These are phyloP conservation scores for Kwoniella sp. DNA, from an alignment of 768 basidiomycete genomes.

Conservation along the genomic window DNA sequence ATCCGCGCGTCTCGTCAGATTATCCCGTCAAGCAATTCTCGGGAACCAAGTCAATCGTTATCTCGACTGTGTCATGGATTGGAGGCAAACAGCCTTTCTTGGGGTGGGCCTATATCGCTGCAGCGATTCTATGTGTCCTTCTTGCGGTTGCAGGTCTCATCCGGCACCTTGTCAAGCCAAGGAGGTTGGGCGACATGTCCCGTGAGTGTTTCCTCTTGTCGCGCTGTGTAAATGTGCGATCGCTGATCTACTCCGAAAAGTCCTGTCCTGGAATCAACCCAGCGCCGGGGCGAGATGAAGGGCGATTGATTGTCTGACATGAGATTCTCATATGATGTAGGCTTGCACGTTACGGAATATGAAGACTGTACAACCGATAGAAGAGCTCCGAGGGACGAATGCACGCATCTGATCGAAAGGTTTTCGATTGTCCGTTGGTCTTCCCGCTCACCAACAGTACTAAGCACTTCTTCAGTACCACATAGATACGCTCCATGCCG, in stretches of 20 bases:
- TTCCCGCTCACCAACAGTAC: too few relatives aligned
- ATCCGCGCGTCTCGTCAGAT: too few relatives aligned
- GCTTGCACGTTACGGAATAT: too few relatives aligned
- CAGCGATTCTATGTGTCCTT: slow-evolving; percentile 77
- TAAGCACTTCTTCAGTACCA: slow-evolving; percentile 41
- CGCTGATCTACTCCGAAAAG: slow-evolving; percentile 15
- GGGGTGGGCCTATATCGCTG: slow-evolving; percentile 94
- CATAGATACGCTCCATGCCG: slow-evolving; percentile 47
- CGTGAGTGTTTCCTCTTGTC: slow-evolving; percentile 27
- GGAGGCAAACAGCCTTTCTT: slow-evolving; percentile 98
- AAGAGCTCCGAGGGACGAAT: too few relatives aligned
- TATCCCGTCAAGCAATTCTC: slow-evolving; percentile 86
- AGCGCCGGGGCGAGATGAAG: slow-evolving; percentile 2
- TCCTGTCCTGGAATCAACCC: slow-evolving; percentile 48
- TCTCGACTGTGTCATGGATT: slow-evolving; percentile 97
- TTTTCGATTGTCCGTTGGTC: too few relatives aligned
- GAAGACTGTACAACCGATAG: too few relatives aligned
- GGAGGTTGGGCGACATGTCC: slow-evolving; percentile 53
- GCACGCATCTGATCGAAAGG: too few relatives aligned
- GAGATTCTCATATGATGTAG: not conserved
- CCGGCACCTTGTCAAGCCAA: slow-evolving; percentile 86
- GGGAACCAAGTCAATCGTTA: slow-evolving; percentile 93
- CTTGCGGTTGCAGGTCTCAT: slow-evolving; percentile 84
- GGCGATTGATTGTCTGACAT: not conserved
- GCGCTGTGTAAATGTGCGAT: not conserved